Evolutionary conservation across 2,329 filamentous ascomycete genomes (phyloP), one percentile per base, ranked within the genome.

Genomic region (Sarocladium kiliense): DNA sequence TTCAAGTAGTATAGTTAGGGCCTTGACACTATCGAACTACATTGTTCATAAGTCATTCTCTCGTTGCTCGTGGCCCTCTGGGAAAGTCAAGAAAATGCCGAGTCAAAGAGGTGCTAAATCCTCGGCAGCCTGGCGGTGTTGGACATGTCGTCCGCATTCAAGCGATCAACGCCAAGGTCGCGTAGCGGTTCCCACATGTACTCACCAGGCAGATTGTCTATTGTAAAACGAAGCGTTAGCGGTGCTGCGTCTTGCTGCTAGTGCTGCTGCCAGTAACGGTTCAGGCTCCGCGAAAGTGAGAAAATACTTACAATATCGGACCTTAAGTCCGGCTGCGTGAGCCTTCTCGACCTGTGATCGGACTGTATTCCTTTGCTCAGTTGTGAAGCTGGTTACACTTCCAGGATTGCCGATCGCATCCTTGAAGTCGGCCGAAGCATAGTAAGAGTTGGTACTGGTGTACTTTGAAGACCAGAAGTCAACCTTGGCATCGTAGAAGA

Each of bases 401-500:
- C 44, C 26, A 6, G 58, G 58, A 16, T 54, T 58, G 7, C 58
- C 58, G 10, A 59, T 39, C 4, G 58, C 56, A 25, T 50, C 54
- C 41, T 55, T 25, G 30, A 59, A 59, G 36, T 59, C 54, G 36
- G 58, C 58, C 10, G 56, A 58, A 3, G 58, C 56, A 44, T 59
- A 59, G 45, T 59, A 58, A 14, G 58, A 59, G 53, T 59, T 59
- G 44, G 50, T 27, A 14, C 34, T 56, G 32, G 21, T 59, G 51
- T 58, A 59, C 41, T 56, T 58, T 32, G 56, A 18, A n/a, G 53
- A 51, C 26, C 44, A 54, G 4, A 49, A 26, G 39, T 55, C 56
- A 10, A 59, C 56, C 26, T 55, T 58, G 42, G 85, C 86, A 60
- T 89, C 86, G 63, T 84, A 85, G 67, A 87, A 87, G 55, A 82